Conservation (phyloP, 1,284 basidiomycete genomes). For the Irpex sp. region DNA sequence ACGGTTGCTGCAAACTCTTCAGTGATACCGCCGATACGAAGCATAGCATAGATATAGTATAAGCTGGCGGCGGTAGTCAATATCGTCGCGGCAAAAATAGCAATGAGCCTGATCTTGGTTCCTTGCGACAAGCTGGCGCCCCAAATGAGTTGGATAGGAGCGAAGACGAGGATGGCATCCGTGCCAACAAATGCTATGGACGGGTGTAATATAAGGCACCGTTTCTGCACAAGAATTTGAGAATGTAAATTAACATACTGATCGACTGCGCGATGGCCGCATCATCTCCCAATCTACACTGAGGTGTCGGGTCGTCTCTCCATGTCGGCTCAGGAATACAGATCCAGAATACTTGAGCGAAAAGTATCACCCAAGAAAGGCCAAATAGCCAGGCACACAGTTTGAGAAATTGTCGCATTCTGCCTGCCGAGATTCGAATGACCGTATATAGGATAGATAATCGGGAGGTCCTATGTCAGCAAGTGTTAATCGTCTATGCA, state of each 20-base stretch:
- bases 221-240: neutral
- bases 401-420: neutral
- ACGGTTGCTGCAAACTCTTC: neutral
- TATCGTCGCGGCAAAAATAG: neutral
- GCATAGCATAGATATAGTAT: neutral
- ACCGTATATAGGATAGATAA: neutral
- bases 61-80: neutral
- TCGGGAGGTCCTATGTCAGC: neutral
- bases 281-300: neutral
- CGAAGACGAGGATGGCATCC: neutral
- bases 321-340: neutral
- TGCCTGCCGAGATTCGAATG: neutral
- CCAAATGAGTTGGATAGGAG: neutral
- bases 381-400: neutral
- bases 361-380: neutral
- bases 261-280: neutral
- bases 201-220: neutral
- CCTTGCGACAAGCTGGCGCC: neutral
- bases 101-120: neutral
- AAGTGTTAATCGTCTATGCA: neutral
- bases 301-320: neutral
- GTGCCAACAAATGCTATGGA: neutral
- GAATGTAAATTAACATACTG: neutral
- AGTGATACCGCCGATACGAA: neutral
- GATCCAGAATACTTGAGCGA: neutral